Base-by-base conservation (phyloP, 2,329 filamentous ascomycete species). In the Chaetomium strumarium region DNA sequence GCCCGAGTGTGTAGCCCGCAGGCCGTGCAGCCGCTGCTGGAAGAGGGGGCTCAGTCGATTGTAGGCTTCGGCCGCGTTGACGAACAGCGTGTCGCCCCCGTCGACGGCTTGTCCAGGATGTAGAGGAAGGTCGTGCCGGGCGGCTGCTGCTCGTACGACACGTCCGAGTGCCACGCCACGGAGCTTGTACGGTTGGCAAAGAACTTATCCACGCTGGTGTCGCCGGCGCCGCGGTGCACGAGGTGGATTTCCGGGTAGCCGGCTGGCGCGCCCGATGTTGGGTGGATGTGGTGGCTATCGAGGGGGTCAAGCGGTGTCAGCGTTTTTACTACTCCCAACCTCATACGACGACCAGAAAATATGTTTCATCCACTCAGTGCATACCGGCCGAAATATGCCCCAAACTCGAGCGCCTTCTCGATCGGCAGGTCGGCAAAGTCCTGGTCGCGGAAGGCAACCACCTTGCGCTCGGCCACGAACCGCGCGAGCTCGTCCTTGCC, bases 101-200 rank as follows among this genome's bases (percentile, higher is more conserved):
- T 84, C 37, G 80, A 75, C 1, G 90, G 90, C 41, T 81, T 84
- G 65, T 96, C 90, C n/a, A 96, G 78, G 46, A 90, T 77, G 66
- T 95, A 95, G 34, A 96, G 70, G 70, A 96, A 95, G 0, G 91
- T 95, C 0, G 90, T 96, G 30, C 90, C 89, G 0, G 91, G 90
- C 1, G 91, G 90, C 70, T 96, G 90, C 60, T 80, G 74, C 72
- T 96, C 91, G 66, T 95, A 96, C 0, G 86, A 88, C 1, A 95
- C 85, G 60, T 96, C 90, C 0, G 84, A 88, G 71, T 96, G 90
- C 90, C 90, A 96, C 8, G 88, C 88, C 1, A 95, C 83, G 1
- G 85, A 88, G 69, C 85, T 92, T 3, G 87, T 91, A 19, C 86
- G 79, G 43, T 81, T 80, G 53, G 64, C 73, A 51, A 88, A 83